Percentiles rank a stretch among this genome's conserved stretches.
Evolutionary conservation across 2,329 filamentous ascomycete genomes (phyloP).

Genomic region (Cordyceps javanica): DNA sequence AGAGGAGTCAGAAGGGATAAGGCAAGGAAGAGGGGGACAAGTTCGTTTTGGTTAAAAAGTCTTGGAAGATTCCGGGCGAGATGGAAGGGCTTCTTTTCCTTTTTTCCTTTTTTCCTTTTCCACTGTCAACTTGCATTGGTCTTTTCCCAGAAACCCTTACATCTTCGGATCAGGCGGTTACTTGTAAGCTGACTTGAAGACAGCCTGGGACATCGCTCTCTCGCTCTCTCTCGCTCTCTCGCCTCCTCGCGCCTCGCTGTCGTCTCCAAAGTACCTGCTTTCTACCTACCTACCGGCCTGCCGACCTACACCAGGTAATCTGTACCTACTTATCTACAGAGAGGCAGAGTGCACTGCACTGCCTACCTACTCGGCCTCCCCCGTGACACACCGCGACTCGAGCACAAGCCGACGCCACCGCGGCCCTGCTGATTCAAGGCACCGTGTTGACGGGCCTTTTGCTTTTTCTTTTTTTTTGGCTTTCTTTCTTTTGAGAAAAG

Average conservation of each 20-base stretch:
- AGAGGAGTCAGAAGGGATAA: too few species aligned
- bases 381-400: constrained; percentile 5
- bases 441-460: background rate
- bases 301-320: too few species aligned
- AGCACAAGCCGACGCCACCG: background rate
- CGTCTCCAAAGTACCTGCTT: too few species aligned
- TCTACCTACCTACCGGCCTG: too few species aligned
- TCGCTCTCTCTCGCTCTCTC: too few species aligned
- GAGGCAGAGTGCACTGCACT: background rate
- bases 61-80: background rate
- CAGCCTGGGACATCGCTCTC: too few species aligned
- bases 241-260: too few species aligned
- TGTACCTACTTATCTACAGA: constrained; percentile 1
- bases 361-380: background rate
- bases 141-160: background rate
- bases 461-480: background rate
- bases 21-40: background rate
- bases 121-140: too few species aligned
- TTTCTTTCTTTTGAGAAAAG: too few species aligned
- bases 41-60: background rate
- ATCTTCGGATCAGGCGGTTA: background rate
- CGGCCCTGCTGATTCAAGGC: background rate
- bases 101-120: background rate
- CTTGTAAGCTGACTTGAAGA: too few species aligned
- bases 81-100: background rate